phyloP scores from a whole-genome alignment of 2,329 filamentous ascomycete genomes.

The Ophiostoma sp. region DNA sequence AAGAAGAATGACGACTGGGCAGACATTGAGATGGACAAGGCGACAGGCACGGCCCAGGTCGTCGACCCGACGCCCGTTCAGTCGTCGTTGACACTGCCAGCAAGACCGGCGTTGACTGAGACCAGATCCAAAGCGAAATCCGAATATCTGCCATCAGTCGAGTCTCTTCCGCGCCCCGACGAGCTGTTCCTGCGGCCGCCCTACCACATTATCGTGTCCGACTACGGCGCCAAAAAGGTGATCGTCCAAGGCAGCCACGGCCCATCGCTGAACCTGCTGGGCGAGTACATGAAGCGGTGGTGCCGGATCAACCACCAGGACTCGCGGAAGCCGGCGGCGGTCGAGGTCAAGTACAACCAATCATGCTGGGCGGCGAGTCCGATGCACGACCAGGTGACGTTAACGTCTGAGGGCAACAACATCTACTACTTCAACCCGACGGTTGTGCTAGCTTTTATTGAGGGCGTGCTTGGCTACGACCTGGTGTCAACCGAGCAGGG shows the following conservation, averaged over 20 bases:
- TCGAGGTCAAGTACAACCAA: slow-evolving; percentile 40
- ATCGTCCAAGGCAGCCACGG: slow-evolving; percentile 46
- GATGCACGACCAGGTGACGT: slow-evolving; percentile 40
- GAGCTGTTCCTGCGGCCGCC: slow-evolving; percentile 44
- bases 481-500: slow-evolving; percentile 26
- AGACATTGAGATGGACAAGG: slow-evolving; percentile 36
- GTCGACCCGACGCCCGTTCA: slow-evolving; percentile 16
- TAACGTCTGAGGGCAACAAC: slow-evolving; percentile 35
- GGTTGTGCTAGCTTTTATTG: slow-evolving; percentile 42
- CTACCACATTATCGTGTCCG: slow-evolving; percentile 42
- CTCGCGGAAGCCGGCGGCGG: slow-evolving; percentile 36
- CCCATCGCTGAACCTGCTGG: slow-evolving; percentile 41
- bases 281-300: slow-evolving; percentile 45
- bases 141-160: slow-evolving; percentile 39
- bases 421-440: slow-evolving; percentile 38
- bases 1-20: slow-evolving; percentile 40
- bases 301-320: slow-evolving; percentile 40
- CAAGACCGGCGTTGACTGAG: neutral
- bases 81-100: neutral
- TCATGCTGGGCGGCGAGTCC: slow-evolving; percentile 42
- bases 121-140: neutral
- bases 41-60: slow-evolving; percentile 36
- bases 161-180: slow-evolving; percentile 42
- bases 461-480: slow-evolving; percentile 44
- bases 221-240: slow-evolving; percentile 32